Conservation (phyloP, 441 rosid species). For the Euphorbia celastroides region DNA sequence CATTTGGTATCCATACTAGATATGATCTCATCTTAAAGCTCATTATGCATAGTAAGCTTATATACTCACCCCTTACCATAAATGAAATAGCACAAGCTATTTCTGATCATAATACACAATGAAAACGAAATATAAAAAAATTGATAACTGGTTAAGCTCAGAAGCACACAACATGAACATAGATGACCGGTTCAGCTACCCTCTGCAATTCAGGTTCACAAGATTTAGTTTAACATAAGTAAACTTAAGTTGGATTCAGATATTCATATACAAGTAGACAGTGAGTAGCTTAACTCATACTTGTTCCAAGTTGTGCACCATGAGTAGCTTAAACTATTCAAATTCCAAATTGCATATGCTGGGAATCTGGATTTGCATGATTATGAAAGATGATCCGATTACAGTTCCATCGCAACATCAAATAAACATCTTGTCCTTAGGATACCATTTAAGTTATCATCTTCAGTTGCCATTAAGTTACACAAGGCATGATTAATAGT, state of each 20-base stretch:
- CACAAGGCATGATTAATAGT: background rate
- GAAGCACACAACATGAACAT: background rate
- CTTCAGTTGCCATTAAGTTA: background rate
- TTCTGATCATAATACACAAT: background rate
- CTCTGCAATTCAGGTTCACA: background rate
- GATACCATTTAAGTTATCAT: background rate
- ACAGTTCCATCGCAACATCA: background rate
- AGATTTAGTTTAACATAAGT: background rate
- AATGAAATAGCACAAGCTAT: background rate
- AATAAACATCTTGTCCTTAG: background rate
- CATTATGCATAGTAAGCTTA: background rate
- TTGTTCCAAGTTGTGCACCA: background rate
- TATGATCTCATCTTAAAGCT: background rate
- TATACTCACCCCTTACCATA: background rate
- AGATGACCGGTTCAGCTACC: background rate
- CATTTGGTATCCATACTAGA: background rate
- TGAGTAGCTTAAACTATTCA: background rate
- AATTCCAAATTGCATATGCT: background rate
- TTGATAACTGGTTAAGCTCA: background rate
- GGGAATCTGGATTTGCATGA: background rate
- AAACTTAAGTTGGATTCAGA: conserved; percentile 1
- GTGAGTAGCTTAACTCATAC: background rate
- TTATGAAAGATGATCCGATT: background rate
- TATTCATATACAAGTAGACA: background rate
- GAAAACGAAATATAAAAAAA: background rate